A percentile compares a stretch with the other conserved stretches of the same genome.
phyloP scores from a whole-genome alignment of 768 basidiomycete species.

The Naematelia encephala region DNA sequence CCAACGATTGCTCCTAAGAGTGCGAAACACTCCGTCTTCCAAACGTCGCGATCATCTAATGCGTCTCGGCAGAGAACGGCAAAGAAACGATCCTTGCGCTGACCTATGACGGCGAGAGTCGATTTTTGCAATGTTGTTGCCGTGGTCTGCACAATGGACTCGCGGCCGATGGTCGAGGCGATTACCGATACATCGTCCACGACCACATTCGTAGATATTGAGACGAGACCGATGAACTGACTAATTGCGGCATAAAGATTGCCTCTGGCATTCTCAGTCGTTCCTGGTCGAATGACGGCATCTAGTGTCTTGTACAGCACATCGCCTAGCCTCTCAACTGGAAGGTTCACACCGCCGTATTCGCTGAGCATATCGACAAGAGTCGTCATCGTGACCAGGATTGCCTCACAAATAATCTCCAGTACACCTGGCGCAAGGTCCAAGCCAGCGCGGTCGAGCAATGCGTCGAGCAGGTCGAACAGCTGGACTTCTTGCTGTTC shows the following conservation, averaged over 20 bases:
- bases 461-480: slow-evolving; percentile 80
- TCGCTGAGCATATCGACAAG: slow-evolving; percentile 56
- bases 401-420: slow-evolving; percentile 76
- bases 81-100: slow-evolving; percentile 68
- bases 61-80: slow-evolving; percentile 79
- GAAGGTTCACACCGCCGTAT: slow-evolving; percentile 55
- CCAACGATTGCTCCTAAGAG: slow-evolving; percentile 76
- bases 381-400: slow-evolving; percentile 78
- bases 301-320: slow-evolving; percentile 73
- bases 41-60: slow-evolving; percentile 90
- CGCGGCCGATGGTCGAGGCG: slow-evolving; percentile 49
- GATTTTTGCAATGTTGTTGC: slow-evolving; percentile 55
- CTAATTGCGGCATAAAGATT: slow-evolving; percentile 90
- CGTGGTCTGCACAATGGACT: slow-evolving; percentile 36
- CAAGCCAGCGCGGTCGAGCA: slow-evolving; percentile 66
- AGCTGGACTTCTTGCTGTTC: slow-evolving; percentile 82
- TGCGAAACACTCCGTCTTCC: slow-evolving; percentile 94
- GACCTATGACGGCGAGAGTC: slow-evolving; percentile 65
- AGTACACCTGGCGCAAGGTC: slow-evolving; percentile 70
- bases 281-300: slow-evolving; percentile 70
- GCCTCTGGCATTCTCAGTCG: slow-evolving; percentile 80
- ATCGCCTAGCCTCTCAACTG: slow-evolving; percentile 71
- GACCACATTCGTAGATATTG: slow-evolving; percentile 10
- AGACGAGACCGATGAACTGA: slow-evolving; percentile 80
- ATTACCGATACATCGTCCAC: slow-evolving; percentile 26